These are phyloP conservation scores for Saxophila tyrrhenica DNA, from an alignment of 495 filamentous ascomycete genomes.

Conservation along the genomic window DNA sequence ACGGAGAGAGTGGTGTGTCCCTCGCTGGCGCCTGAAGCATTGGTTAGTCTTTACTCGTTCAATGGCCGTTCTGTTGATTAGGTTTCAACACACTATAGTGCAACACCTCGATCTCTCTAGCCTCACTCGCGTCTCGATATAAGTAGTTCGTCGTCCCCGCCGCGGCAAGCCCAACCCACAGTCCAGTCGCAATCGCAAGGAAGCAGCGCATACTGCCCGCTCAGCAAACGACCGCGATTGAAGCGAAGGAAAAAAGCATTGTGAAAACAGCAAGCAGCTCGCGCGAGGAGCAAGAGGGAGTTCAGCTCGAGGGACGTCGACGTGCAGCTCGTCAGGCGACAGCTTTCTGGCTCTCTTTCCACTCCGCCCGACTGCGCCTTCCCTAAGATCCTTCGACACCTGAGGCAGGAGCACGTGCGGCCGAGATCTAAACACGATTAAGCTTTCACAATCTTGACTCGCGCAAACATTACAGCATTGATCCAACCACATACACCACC, in stretches of 20 bases:
- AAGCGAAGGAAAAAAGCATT: background rate
- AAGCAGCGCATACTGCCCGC: background rate
- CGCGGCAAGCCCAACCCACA: background rate
- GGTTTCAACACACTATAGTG: conserved; percentile 7
- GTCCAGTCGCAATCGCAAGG: background rate
- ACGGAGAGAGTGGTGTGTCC: conserved; percentile 26
- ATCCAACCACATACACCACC: background rate
- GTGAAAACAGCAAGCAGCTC: background rate
- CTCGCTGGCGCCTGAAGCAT: background rate
- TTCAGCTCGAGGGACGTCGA: background rate
- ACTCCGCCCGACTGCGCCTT: background rate
- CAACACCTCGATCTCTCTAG: background rate
- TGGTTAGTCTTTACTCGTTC: background rate
- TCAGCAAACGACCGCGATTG: background rate
- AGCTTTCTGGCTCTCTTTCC: background rate
- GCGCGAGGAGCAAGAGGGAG: background rate
- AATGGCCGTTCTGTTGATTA: conserved; percentile 5
- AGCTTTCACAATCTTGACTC: background rate
- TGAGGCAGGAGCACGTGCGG: background rate
- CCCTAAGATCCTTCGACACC: background rate
- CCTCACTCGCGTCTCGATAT: background rate
- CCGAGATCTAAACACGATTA: background rate
- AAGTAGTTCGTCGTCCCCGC: background rate
- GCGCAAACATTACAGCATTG: background rate
- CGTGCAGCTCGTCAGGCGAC: background rate